Evolutionary conservation across 495 filamentous ascomycete species (phyloP).

Genomic region (Arthonia radiata): DNA sequence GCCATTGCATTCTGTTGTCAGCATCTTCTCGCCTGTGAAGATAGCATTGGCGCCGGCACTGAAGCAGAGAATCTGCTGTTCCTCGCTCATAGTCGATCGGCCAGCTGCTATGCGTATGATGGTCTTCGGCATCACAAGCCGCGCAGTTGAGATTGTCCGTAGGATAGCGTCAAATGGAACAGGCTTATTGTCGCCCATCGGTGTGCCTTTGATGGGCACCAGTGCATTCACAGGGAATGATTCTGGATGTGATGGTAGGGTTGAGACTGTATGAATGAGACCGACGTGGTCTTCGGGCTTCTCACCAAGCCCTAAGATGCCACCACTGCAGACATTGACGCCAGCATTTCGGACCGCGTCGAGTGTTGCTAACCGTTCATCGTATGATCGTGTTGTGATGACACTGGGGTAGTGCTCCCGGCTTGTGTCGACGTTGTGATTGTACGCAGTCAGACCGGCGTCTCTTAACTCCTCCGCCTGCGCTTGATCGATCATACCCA

Average conservation of each 20-base stretch:
- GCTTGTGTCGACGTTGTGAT: constrained; percentile 76
- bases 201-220: constrained; percentile 67
- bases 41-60: constrained; percentile 69
- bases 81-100: constrained; percentile 49
- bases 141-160: constrained; percentile 54
- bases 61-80: constrained; percentile 65
- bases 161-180: constrained; percentile 47
- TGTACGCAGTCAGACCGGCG: constrained; percentile 71
- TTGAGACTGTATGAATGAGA: constrained; percentile 51
- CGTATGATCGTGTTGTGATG: constrained; percentile 60
- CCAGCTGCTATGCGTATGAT: constrained; percentile 67
- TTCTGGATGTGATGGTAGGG: constrained; percentile 53
- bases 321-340: constrained; percentile 65
- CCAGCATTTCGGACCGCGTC: constrained; percentile 54
- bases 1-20: constrained; percentile 67
- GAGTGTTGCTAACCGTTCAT: constrained; percentile 55
- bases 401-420: constrained; percentile 61
- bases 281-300: constrained; percentile 48
- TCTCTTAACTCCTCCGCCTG: constrained; percentile 57
- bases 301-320: constrained; percentile 62
- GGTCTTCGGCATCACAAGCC: constrained; percentile 51
- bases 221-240: constrained; percentile 69
- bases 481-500: constrained; percentile 60
- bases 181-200: constrained; percentile 42
- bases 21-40: constrained; percentile 80